Evolutionary conservation across 176 grass and related monocot species (phyloP).

Genomic region (Cenchrus americanus): DNA sequence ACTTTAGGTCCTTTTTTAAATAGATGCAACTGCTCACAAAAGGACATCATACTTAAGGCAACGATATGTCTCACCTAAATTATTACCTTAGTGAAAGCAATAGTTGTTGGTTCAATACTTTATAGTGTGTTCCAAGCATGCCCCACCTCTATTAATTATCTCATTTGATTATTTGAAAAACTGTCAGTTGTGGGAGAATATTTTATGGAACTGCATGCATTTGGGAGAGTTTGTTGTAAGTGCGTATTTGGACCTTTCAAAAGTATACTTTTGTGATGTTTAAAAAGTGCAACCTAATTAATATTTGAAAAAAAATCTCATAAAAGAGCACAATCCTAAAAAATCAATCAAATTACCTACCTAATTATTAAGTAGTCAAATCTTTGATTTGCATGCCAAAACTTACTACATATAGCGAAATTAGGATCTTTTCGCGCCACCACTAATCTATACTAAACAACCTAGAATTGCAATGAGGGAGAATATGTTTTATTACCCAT

Average conservation of each 20-base stretch:
- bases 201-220: neutral
- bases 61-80: neutral
- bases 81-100: neutral
- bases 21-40: neutral
- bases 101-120: neutral
- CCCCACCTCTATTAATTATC: neutral
- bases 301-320: too few relatives aligned
- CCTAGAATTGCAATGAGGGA: too few relatives aligned
- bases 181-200: neutral
- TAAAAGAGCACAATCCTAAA: too few relatives aligned
- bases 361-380: too few relatives aligned
- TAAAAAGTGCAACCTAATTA: too few relatives aligned
- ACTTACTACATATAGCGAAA: too few relatives aligned
- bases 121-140: neutral
- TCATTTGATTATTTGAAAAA: neutral
- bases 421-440: too few relatives aligned
- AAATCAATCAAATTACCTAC: too few relatives aligned
- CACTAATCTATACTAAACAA: too few relatives aligned
- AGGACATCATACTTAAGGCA: neutral
- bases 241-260: neutral
- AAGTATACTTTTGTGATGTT: too few relatives aligned
- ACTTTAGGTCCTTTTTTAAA: constrained; percentile 37
- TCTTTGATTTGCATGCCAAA: too few relatives aligned
- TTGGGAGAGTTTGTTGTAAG: neutral
- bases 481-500: too few relatives aligned